Conservation (phyloP, 495 filamentous ascomycete genomes). For the Paragyromitra xinjiangensis region DNA sequence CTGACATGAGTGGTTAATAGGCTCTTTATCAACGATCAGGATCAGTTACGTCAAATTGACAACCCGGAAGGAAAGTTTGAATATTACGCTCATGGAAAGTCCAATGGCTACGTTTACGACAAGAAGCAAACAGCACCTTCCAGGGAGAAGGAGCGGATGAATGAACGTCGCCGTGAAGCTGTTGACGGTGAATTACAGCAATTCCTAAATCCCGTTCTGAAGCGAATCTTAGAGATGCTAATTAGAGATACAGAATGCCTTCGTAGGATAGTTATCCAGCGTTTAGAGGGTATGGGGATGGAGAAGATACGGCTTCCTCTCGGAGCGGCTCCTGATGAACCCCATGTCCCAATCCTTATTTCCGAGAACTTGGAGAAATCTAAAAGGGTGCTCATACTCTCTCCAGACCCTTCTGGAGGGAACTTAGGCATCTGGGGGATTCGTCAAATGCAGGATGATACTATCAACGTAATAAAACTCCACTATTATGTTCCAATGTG, state of each 20-base stretch:
- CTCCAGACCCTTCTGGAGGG: constrained; percentile 46
- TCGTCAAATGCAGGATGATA: constrained; percentile 46
- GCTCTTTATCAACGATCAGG: constrained; percentile 54
- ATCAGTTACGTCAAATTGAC: constrained; percentile 53
- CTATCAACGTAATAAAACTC: constrained; percentile 32
- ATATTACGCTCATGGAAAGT: constrained; percentile 47
- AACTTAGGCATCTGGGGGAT: constrained; percentile 53
- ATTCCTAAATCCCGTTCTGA: neutral
- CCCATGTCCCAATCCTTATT: constrained; percentile 74
- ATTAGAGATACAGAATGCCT: constrained; percentile 56
- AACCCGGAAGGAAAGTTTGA: constrained; percentile 50
- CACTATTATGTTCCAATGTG: neutral
- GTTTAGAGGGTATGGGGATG: constrained; percentile 69
- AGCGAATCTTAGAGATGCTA: neutral
- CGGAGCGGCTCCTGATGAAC: constrained; percentile 60
- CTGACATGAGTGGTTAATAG: constrained; percentile 27
- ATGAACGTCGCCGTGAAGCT: constrained; percentile 54
- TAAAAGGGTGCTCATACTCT: constrained; percentile 50
- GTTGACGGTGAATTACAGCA: constrained; percentile 40
- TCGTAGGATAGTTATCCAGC: constrained; percentile 67
- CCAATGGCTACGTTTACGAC: constrained; percentile 48
- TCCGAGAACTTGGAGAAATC: constrained; percentile 63
- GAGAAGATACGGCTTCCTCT: constrained; percentile 69
- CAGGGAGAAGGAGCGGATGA: constrained; percentile 50
- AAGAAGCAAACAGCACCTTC: constrained; percentile 40